Evolutionary conservation across 2,329 filamentous ascomycete genomes (phyloP).

Genomic region (Penicillium hordei): DNA sequence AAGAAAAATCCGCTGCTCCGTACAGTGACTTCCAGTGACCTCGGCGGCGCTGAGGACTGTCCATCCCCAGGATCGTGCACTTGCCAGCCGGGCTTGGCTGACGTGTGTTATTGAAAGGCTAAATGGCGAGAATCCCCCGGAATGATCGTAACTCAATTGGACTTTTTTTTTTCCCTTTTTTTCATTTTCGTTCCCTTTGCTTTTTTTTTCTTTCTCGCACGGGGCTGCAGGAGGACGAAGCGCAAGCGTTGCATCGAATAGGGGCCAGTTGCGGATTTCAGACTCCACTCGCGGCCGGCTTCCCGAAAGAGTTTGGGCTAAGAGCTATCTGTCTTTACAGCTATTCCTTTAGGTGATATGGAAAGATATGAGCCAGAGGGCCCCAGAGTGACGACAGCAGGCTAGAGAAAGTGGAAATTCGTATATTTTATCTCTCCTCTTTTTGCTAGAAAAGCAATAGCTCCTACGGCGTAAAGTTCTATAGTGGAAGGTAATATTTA

Average conservation of each 20-base stretch:
- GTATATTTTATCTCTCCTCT: background rate
- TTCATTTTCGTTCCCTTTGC: background rate
- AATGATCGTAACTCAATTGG: slow-evolving; percentile 24
- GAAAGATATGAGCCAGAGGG: slow-evolving; percentile 3
- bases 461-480: background rate
- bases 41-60: slow-evolving; percentile 1
- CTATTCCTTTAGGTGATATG: background rate
- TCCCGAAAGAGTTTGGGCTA: slow-evolving; percentile 21
- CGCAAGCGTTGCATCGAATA: slow-evolving; percentile 15
- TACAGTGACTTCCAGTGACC: background rate
- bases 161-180: background rate
- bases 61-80: slow-evolving; percentile 9
- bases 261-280: slow-evolving; percentile 1
- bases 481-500: background rate
- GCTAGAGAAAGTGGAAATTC: background rate
- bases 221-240: slow-evolving; percentile 27
- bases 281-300: slow-evolving; percentile 14
- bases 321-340: slow-evolving; percentile 1
- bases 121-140: slow-evolving; percentile 35
- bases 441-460: background rate
- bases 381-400: slow-evolving; percentile 5
- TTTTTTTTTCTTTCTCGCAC: slow-evolving; percentile 17
- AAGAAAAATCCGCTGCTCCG: background rate
- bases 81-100: slow-evolving; percentile 28
- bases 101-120: slow-evolving; percentile 23